Percentiles rank a stretch among this genome's conserved stretches.
Conservation (phyloP, 306 rosid species). For the Psophocarpus tetragonolobus region DNA sequence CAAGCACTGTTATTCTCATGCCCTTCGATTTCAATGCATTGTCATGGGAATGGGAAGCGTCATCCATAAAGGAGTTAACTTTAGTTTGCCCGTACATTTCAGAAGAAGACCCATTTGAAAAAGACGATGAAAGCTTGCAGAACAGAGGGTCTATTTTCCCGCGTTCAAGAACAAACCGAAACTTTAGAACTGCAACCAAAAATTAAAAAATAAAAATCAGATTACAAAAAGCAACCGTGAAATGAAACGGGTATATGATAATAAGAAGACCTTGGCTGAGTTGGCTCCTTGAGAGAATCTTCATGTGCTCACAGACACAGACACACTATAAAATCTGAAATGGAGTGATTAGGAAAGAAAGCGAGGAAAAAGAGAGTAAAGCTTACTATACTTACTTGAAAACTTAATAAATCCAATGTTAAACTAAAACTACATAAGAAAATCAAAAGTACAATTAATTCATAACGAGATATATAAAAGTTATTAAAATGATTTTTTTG, state of each 20-base stretch:
- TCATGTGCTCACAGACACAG: constrained; percentile 41
- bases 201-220: neutral
- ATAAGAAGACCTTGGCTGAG: constrained; percentile 55
- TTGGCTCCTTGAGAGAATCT: constrained; percentile 50
- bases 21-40: constrained; percentile 40
- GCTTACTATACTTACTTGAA: no score
- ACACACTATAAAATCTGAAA: neutral
- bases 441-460: no score
- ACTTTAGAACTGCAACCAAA: constrained; percentile 47
- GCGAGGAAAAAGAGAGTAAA: constrained; percentile 8
- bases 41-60: constrained; percentile 26
- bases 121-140: constrained; percentile 40
- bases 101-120: constrained; percentile 53
- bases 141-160: constrained; percentile 34
- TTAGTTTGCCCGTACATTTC: constrained; percentile 43
- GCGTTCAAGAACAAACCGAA: constrained; percentile 38
- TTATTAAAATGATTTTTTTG: no score
- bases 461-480: neutral
- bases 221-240: constrained; percentile 22
- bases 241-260: neutral
- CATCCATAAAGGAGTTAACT: constrained; percentile 35
- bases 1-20: constrained; percentile 52
- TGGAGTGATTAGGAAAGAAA: neutral
- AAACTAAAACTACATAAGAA: no score
- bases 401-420: no score